Conservation (phyloP, 257 asterid genomes). For the Nicotiana undulata region DNA sequence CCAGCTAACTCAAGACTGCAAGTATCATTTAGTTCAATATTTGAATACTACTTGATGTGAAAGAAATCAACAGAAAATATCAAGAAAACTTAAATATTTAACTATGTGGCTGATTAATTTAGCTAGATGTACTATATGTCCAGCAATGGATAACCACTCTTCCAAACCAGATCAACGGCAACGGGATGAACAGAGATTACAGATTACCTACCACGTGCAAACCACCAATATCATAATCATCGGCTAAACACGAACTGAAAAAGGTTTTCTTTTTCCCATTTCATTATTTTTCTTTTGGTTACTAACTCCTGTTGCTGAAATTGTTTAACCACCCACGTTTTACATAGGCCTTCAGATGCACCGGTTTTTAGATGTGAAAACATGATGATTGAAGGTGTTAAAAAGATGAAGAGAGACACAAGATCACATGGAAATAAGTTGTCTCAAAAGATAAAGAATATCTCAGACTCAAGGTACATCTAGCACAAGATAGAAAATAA, state of each 20-base stretch:
- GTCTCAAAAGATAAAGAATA: too few relatives aligned
- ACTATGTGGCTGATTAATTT: background rate
- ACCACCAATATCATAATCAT: background rate
- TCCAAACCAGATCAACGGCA: background rate
- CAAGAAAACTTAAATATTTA: background rate
- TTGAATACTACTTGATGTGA: background rate
- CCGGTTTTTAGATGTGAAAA: background rate
- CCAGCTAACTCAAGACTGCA: background rate
- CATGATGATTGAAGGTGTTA: background rate
- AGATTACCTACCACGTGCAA: background rate
- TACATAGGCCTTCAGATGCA: background rate
- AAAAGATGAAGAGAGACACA: background rate
- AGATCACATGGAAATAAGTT: background rate
- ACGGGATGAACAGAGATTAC: background rate
- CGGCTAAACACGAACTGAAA: background rate
- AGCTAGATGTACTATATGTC: background rate
- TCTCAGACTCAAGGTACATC: too few relatives aligned
- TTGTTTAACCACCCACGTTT: background rate
- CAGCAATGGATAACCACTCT: background rate
- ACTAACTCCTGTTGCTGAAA: background rate
- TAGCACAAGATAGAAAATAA: background rate
- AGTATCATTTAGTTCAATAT: background rate
- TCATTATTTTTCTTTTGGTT: background rate
- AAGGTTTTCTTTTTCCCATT: background rate
- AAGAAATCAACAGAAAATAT: background rate